A percentile compares a stretch with the other conserved stretches of the same genome.
phyloP scores from a whole-genome alignment of 805 yeast species.

The Candida morakotiae region DNA sequence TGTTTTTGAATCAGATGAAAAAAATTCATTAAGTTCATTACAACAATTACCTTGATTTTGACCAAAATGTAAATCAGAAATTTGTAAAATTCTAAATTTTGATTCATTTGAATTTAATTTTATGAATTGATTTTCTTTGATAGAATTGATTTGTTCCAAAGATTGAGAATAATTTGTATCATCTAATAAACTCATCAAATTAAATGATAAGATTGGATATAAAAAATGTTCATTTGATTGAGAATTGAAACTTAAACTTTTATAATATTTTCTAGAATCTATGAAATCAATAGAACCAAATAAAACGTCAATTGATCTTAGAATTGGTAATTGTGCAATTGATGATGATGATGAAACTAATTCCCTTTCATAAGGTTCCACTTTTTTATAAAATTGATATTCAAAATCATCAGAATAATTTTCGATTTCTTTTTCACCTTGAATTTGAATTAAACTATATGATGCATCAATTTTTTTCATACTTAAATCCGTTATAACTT shows the following conservation, averaged over 20 bases:
- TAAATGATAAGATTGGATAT: constrained; percentile 9
- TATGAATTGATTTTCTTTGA: neutral
- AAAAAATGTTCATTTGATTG: constrained; percentile 7
- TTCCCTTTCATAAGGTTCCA: neutral
- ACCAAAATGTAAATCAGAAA: constrained; percentile 39
- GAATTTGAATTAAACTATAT: neutral
- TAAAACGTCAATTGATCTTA: constrained; percentile 25
- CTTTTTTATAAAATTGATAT: neutral
- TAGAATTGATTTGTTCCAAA: neutral
- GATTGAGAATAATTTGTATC: neutral
- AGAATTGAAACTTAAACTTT: constrained; percentile 2
- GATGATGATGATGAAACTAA: neutral
- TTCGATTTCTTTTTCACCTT: neutral
- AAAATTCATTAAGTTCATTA: constrained; percentile 7
- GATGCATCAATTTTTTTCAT: constrained; percentile 3
- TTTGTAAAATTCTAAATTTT: constrained; percentile 31
- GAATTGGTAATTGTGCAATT: constrained; percentile 5
- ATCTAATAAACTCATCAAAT: constrained; percentile 1
- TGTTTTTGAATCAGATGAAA: constrained; percentile 27
- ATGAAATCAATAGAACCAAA: constrained; percentile 26
- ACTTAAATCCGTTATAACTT: constrained; percentile 8
- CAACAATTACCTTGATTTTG: constrained; percentile 21
- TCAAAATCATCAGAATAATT: neutral
- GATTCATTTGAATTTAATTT: neutral
- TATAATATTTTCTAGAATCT: constrained; percentile 24